Evolutionary conservation across 1,284 basidiomycete genomes (phyloP).

Genomic region (Mycena sp.): DNA sequence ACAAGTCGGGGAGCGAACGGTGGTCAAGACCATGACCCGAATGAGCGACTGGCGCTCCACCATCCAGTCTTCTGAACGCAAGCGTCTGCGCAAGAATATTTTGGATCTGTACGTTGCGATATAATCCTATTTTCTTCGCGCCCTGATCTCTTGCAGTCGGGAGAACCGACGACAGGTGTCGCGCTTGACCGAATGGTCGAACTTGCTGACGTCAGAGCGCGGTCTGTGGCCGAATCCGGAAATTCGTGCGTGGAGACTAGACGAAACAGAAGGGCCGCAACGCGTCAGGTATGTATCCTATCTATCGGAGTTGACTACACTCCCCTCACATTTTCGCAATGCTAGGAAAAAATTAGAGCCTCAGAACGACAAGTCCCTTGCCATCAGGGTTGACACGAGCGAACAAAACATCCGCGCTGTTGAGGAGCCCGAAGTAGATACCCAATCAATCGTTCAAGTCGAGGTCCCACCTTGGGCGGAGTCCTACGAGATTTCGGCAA

Average conservation of each 20-base stretch:
- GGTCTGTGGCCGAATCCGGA: slow-evolving; percentile 80
- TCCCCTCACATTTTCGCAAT: slow-evolving; percentile 1
- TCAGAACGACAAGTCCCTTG: slow-evolving; percentile 58
- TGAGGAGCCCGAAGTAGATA: slow-evolving; percentile 66
- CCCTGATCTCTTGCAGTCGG: slow-evolving; percentile 52
- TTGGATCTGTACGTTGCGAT: slow-evolving; percentile 70
- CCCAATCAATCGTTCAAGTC: slow-evolving; percentile 64
- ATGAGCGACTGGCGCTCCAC: slow-evolving; percentile 78
- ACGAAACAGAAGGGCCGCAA: slow-evolving; percentile 90
- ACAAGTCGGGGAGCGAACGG: slow-evolving; percentile 67
- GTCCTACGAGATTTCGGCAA: slow-evolving; percentile 75
- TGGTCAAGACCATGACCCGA: slow-evolving; percentile 67
- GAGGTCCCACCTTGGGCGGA: slow-evolving; percentile 83
- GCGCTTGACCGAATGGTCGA: slow-evolving; percentile 65
- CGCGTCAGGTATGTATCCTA: slow-evolving; percentile 69
- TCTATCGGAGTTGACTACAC: not conserved
- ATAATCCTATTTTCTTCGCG: not conserved
- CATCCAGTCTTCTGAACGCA: slow-evolving; percentile 71
- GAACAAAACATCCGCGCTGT: slow-evolving; percentile 62
- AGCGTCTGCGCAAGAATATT: slow-evolving; percentile 72
- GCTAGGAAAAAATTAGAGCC: slow-evolving; percentile 79
- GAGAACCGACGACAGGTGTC: slow-evolving; percentile 77
- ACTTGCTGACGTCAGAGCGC: slow-evolving; percentile 71
- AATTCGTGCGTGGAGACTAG: slow-evolving; percentile 74
- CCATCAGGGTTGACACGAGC: slow-evolving; percentile 59